A percentile compares a stretch with the other conserved stretches of the same genome.
These are phyloP conservation scores for Sphaerobolus stellatus DNA, from an alignment of 1,284 basidiomycete species.

Conservation along the genomic window DNA sequence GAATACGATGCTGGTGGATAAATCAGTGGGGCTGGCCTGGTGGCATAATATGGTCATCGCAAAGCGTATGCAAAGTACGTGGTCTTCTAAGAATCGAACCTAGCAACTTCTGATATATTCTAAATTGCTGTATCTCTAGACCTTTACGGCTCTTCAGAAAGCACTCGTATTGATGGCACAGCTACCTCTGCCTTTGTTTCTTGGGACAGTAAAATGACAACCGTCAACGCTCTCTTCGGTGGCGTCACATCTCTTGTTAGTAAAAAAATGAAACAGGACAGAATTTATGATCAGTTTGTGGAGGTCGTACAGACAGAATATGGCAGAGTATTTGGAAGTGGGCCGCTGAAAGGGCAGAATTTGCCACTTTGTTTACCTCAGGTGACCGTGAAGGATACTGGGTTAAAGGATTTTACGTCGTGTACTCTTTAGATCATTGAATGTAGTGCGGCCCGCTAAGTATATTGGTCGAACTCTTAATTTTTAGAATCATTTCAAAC, in stretches of 20 bases:
- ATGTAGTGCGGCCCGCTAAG: no score
- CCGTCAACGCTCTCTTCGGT: conserved; percentile 5
- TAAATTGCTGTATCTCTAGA: not conserved
- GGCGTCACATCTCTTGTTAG: conserved; percentile 2
- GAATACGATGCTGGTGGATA: conserved; percentile 10
- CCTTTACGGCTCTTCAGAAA: conserved; percentile 7
- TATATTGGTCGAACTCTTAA: no score
- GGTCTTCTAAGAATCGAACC: not conserved
- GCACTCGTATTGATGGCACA: conserved; percentile 9
- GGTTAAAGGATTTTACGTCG: conserved; percentile 3
- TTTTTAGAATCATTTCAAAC: no score
- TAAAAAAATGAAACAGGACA: conserved; percentile 5
- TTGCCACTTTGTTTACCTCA: not conserved
- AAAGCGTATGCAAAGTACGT: conserved; percentile 6
- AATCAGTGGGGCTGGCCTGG: conserved; percentile 6
- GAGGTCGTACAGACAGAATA: not conserved
- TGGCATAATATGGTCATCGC: conserved; percentile 9
- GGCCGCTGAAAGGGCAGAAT: not conserved
- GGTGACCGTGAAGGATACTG: not conserved
- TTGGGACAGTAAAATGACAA: conserved; percentile 9
- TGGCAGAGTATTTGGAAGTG: not conserved
- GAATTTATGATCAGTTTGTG: conserved; percentile 3
- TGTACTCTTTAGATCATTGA: no score
- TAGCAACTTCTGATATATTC: not conserved
- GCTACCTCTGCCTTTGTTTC: conserved; percentile 9